Evolutionary conservation across 2,329 filamentous ascomycete genomes (phyloP), one percentile per base, ranked within the genome.

Genomic region (Cladosporium sp.): DNA sequence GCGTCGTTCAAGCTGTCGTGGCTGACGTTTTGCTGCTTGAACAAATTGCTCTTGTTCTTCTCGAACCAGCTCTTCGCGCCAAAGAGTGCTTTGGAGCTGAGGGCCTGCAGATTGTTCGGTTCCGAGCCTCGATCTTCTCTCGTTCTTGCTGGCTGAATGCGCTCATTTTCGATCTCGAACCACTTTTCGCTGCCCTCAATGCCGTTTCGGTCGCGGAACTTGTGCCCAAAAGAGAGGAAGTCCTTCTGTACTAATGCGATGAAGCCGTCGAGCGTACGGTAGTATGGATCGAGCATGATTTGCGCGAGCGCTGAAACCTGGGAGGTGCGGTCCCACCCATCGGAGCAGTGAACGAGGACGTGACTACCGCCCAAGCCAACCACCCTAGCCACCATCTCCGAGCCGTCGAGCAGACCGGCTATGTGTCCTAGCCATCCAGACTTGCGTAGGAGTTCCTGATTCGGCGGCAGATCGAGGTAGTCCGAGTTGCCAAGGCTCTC

Each of bases 281-380:
- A 99, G 69, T 95, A 96, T 0, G 93, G 93, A 64, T 99, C 93
- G 7, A 99, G 79, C 75, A 96, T 92, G 34, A 99, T 79, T 70
- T 99, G 91, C 50, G 90, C 86, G 51, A 99, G 73, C 4, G 91
- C 90, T 62, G 91, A 95, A 45, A 99, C 79, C 71, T 99, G 93
- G 62, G 90, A 92, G 7, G 93, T 99, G 44, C 93, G 86, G 70
- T 99, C 93, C 93, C 93, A 99, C 3, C 93, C 93, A 69, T 99
- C 93, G 2, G 93, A 97, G 70, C 93, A 99, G 70, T 99, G 93
- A 43, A 99, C 96, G 40, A 99, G 74, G 9, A 95, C 92, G 66
- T 99, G 90, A 1, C 91, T 96, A 64, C 96, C 92, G 58, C 89
- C 87, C 52, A 97, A 84, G 24, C 90, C 93, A 29, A 99, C 85